Conservation (phyloP, 495 filamentous ascomycete genomes). For the Neurospora sp. region DNA sequence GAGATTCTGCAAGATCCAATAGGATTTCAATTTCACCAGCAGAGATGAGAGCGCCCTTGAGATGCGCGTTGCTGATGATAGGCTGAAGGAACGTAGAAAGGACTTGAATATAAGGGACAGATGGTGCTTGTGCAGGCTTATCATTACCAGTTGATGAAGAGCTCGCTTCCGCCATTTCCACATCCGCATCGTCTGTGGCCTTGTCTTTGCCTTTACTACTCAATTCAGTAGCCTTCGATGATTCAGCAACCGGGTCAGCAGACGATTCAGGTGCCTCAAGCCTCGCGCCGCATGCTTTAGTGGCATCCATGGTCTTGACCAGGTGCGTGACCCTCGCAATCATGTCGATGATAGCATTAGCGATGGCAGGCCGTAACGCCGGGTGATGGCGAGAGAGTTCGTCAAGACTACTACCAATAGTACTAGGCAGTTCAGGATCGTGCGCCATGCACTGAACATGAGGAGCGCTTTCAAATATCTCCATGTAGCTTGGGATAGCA, state of each 20-base stretch:
- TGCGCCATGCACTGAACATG: conserved; percentile 74
- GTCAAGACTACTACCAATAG: conserved; percentile 78
- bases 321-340: conserved; percentile 63
- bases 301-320: conserved; percentile 54
- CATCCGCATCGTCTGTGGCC: conserved; percentile 34
- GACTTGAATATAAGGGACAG: conserved; percentile 57
- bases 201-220: conserved; percentile 31
- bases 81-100: conserved; percentile 64
- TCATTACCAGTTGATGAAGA: conserved; percentile 7
- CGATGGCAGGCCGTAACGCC: conserved; percentile 62
- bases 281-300: conserved; percentile 65
- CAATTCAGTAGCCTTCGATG: background rate
- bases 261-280: conserved; percentile 52
- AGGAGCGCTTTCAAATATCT: conserved; percentile 84
- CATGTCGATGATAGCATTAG: conserved; percentile 75
- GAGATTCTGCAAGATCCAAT: conserved; percentile 71
- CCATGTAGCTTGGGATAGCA: conserved; percentile 77
- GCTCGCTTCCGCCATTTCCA: conserved; percentile 48
- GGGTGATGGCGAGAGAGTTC: conserved; percentile 93
- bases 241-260: conserved; percentile 33
- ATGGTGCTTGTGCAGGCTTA: background rate
- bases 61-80: conserved; percentile 64
- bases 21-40: conserved; percentile 72
- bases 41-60: conserved; percentile 67
- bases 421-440: conserved; percentile 54